phyloP scores from a whole-genome alignment of 768 basidiomycete species.

The Pluteus cervinus region DNA sequence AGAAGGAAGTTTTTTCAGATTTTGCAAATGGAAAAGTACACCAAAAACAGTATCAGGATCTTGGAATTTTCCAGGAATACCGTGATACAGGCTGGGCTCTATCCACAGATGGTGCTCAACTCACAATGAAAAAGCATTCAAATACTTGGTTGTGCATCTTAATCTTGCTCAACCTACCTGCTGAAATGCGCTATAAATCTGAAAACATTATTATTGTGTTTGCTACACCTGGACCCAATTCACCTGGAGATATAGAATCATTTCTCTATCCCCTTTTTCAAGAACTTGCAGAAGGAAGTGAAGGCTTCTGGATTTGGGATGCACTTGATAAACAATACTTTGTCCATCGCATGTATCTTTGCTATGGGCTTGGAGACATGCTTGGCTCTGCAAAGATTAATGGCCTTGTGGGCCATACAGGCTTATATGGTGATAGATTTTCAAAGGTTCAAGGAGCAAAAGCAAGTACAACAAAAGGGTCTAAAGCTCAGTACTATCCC shows the following conservation, averaged over 20 bases:
- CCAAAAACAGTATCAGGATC: slow-evolving; percentile 11
- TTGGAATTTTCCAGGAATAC: slow-evolving; percentile 17
- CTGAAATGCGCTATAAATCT: slow-evolving; percentile 11
- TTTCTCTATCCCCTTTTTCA: slow-evolving; percentile 17
- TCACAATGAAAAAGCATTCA: slow-evolving; percentile 20
- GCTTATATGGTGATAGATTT: slow-evolving; percentile 24
- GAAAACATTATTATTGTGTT: slow-evolving; percentile 11
- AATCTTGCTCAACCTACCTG: slow-evolving; percentile 13
- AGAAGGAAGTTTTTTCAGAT: slow-evolving; percentile 14
- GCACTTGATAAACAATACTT: slow-evolving; percentile 18
- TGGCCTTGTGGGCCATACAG: slow-evolving; percentile 23
- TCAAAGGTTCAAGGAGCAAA: slow-evolving; percentile 17
- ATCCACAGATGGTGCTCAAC: slow-evolving; percentile 18
- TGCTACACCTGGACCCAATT: slow-evolving; percentile 14
- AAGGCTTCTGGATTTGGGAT: slow-evolving; percentile 29
- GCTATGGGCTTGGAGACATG: slow-evolving; percentile 23
- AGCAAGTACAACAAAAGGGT: slow-evolving; percentile 13
- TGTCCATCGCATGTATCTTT: slow-evolving; percentile 12
- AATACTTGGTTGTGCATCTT: slow-evolving; percentile 14
- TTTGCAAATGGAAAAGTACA: slow-evolving; percentile 18
- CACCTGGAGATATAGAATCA: slow-evolving; percentile 16
- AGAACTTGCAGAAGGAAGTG: slow-evolving; percentile 18
- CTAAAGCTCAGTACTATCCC: slow-evolving; percentile 23
- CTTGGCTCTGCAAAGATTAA: slow-evolving; percentile 25
- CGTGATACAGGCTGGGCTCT: slow-evolving; percentile 11